phyloP scores from a whole-genome alignment of 805 yeast genomes.

The Lachancea waltii region DNA sequence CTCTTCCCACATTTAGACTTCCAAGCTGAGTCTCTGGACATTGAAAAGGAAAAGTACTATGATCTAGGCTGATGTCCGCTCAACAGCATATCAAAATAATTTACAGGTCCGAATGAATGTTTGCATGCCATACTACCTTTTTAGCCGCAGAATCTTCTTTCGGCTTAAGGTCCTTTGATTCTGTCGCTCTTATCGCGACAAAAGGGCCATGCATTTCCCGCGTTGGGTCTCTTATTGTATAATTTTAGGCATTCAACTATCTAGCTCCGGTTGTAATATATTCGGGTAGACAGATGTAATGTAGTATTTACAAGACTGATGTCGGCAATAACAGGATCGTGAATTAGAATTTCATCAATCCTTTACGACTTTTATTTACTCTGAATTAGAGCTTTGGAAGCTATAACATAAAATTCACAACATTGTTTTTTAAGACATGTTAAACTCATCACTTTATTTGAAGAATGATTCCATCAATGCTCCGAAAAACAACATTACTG shows the following conservation, averaged over 20 bases:
- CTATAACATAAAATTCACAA: too few relatives aligned
- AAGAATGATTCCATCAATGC: background rate
- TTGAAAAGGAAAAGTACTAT: constrained; percentile 29
- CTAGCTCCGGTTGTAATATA: background rate
- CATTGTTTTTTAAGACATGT: too few relatives aligned
- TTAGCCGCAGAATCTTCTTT: constrained; percentile 7
- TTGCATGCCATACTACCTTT: constrained; percentile 21
- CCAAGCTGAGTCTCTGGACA: constrained; percentile 27
- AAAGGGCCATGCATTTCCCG: constrained; percentile 2
- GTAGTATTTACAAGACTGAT: too few relatives aligned
- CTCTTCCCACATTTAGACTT: constrained; percentile 24
- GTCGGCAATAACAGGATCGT: too few relatives aligned
- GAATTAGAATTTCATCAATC: too few relatives aligned
- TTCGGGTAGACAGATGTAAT: background rate
- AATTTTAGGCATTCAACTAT: background rate
- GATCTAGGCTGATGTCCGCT: constrained; percentile 23
- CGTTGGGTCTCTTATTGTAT: background rate
- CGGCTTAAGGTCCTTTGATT: constrained; percentile 8
- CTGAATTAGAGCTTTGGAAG: too few relatives aligned
- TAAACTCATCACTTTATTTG: too few relatives aligned
- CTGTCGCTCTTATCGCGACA: background rate
- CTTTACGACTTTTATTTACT: too few relatives aligned
- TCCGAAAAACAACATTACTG: background rate
- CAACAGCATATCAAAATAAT: too few relatives aligned
- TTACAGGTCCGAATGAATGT: too few relatives aligned